Evolutionary conservation across 768 basidiomycete species (phyloP).

Genomic region (Lanmaoa pseudosensibilis): DNA sequence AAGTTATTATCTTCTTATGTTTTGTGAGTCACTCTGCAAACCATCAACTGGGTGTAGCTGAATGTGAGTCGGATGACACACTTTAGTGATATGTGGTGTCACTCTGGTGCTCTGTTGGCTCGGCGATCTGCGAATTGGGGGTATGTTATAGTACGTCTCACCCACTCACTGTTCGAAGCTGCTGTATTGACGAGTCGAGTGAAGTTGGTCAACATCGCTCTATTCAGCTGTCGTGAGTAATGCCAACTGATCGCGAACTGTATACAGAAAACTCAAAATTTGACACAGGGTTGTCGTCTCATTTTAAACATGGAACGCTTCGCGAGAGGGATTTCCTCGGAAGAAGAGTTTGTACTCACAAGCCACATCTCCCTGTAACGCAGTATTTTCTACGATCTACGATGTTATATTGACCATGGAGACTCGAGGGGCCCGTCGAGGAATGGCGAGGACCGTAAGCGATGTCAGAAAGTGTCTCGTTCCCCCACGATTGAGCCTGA

Average conservation of each 20-base stretch:
- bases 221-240: slow-evolving; percentile 19
- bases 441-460: no score
- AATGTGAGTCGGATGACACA: neutral
- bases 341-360: slow-evolving; percentile 11
- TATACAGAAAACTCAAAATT: neutral
- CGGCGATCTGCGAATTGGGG: neutral
- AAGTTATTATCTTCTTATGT: slow-evolving; percentile 42
- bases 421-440: no score
- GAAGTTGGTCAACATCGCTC: slow-evolving; percentile 19
- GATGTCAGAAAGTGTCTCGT: neutral
- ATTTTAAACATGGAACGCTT: slow-evolving; percentile 27
- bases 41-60: neutral
- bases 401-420: neutral
- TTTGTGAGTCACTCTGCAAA: slow-evolving; percentile 30
- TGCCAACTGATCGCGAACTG: neutral
- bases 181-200: slow-evolving; percentile 1
- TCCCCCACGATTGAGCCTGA: neutral
- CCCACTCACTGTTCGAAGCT: neutral
- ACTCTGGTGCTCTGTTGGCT: neutral
- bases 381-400: neutral
- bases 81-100: slow-evolving; percentile 3
- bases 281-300: slow-evolving; percentile 22
- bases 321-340: neutral
- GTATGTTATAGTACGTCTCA: slow-evolving; percentile 7
- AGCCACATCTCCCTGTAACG: slow-evolving; percentile 5